phyloP scores from a whole-genome alignment of 306 rosid genomes.

The Dicorynia guianensis region DNA sequence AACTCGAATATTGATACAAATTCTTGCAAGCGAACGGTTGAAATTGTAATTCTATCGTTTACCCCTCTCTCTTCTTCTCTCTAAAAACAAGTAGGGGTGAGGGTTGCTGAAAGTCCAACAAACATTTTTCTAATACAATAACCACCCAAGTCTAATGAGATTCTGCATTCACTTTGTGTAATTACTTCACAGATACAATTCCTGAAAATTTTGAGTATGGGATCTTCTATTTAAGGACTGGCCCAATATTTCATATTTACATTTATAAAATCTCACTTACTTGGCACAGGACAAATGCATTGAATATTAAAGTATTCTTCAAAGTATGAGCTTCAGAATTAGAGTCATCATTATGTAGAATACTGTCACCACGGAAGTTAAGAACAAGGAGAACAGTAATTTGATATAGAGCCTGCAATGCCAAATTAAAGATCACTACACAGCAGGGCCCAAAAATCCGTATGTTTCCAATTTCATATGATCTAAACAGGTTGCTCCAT shows the following conservation, averaged over 20 bases:
- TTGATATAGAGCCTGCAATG: slow-evolving; percentile 84
- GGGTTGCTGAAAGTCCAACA: neutral
- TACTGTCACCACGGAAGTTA: slow-evolving; percentile 64
- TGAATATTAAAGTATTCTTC: slow-evolving; percentile 89
- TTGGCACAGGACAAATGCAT: slow-evolving; percentile 92
- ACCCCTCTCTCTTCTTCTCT: neutral
- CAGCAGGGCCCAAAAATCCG: slow-evolving; percentile 14
- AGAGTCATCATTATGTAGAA: slow-evolving; percentile 51
- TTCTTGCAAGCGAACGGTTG: slow-evolving; percentile 3
- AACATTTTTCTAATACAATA: slow-evolving; percentile 20
- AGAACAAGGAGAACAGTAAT: slow-evolving; percentile 76
- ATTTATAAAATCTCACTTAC: slow-evolving; percentile 51
- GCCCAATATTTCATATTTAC: slow-evolving; percentile 16
- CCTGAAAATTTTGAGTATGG: too few species aligned
- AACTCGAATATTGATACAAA: neutral
- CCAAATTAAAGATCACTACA: slow-evolving; percentile 35
- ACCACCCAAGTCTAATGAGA: slow-evolving; percentile 14
- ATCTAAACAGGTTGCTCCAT: slow-evolving; percentile 19
- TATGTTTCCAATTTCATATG: slow-evolving; percentile 13
- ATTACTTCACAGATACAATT: neutral
- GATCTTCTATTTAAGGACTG: neutral
- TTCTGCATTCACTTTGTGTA: slow-evolving; percentile 3
- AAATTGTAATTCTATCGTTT: neutral
- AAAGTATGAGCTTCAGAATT: slow-evolving; percentile 37
- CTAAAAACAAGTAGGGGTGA: neutral